Evolutionary conservation across 768 basidiomycete species (phyloP), one percentile per base, ranked within the genome.

Genomic region (Chiua virens): DNA sequence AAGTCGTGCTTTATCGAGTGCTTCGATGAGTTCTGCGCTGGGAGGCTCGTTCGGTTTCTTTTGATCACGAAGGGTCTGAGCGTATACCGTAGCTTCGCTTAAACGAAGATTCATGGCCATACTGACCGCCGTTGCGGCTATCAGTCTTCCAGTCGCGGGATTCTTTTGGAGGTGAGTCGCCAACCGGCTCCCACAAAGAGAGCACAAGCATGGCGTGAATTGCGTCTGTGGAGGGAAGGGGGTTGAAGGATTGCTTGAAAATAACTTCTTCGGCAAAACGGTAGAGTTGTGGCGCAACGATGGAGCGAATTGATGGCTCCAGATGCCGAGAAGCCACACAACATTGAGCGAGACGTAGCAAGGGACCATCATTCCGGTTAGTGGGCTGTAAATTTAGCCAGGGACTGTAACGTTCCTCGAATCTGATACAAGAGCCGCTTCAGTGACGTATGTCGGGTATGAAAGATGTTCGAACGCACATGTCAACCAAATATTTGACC

Each of bases 101-200:
- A 78, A 62, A 23, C 69, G 71, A 44, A 79, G 56, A 54, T 74
- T 76, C 60, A 73, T 75, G 20, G 75, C 76, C 74, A 77, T 77
- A 42, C 70, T 74, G 23, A 79, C 70, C 13, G 78, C 78, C 2
- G 67, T 67, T 15, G 75, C 64, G 9, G 68, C 73, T 34, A 73
- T 67, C 38, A 76, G 47, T 36, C 75, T 70, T 23, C 68, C 73
- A n/a, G 25, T 78, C 78, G 5, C 70, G 69, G 36, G 62, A 66
- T 47, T 64, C 61, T 44, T 58, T 65, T 9, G 59, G 54, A 32
- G 67, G 47, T 36, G 65, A 47, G 27, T 71, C 67, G 23, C 67
- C 70, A 28, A 77, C 62, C 5, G 78, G 75, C 8, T 71, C 65
- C 77, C 77, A 78, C 22, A 78, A 43, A 3, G 78, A 71, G 20